Percentiles rank a stretch among this genome's conserved stretches.
Evolutionary conservation across 768 basidiomycete species (phyloP).

Genomic region (Amanita pallidorosea): DNA sequence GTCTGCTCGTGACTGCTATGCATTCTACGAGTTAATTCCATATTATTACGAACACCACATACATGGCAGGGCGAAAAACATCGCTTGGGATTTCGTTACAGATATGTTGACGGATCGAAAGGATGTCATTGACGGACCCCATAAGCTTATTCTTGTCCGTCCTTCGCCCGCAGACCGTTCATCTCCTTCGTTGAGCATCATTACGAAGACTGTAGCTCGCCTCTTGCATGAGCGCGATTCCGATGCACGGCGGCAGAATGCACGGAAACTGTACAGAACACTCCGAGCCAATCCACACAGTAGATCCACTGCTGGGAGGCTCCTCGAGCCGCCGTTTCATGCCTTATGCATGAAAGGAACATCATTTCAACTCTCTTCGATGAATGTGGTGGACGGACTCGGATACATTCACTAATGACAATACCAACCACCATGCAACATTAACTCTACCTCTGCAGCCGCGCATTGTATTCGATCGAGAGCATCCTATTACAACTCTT

Average conservation of each 20-base stretch:
- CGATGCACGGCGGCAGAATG: too few relatives aligned
- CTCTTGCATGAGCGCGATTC: constrained; percentile 6
- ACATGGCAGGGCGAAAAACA: background rate
- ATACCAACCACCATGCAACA: background rate
- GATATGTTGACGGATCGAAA: constrained; percentile 2
- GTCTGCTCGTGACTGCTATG: constrained; percentile 3
- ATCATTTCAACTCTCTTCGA: constrained; percentile 5
- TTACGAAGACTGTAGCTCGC: background rate
- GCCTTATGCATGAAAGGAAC: constrained; percentile 6
- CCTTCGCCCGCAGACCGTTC: constrained; percentile 1
- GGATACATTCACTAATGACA: constrained; percentile 3
- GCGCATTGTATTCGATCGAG: constrained; percentile 4
- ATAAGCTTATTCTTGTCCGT: constrained; percentile 4
- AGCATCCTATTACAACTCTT: constrained; percentile 3
- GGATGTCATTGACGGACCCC: background rate
- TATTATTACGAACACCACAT: constrained; percentile 2
- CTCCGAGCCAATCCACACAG: constrained; percentile 4
- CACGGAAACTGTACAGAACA: constrained; percentile 5
- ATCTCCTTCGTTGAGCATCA: constrained; percentile 1
- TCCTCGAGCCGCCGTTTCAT: constrained; percentile 8
- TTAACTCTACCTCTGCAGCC: constrained; percentile 4
- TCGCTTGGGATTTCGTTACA: constrained; percentile 1
- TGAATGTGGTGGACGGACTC: constrained; percentile 1
- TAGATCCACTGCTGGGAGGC: constrained; percentile 3
- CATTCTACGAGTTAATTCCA: constrained; percentile 2